phyloP scores from a whole-genome alignment of 257 asterid species.

The Ilex asprella region DNA sequence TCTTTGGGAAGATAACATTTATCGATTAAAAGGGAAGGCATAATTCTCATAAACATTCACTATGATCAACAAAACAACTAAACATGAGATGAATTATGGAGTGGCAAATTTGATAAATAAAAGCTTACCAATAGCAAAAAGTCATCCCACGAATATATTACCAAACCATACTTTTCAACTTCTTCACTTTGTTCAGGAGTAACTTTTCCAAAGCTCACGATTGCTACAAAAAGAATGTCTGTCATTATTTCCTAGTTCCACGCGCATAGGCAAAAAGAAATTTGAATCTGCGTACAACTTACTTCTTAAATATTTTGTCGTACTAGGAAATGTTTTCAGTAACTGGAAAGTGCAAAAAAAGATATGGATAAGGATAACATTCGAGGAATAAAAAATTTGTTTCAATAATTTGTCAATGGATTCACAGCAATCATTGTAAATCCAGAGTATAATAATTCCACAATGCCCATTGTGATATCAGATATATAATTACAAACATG shows the following conservation, averaged over 20 bases:
- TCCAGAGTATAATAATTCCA: not conserved
- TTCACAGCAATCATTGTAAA: not conserved
- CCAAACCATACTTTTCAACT: conserved; percentile 11
- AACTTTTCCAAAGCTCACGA: conserved; percentile 2
- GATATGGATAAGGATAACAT: conserved; percentile 13
- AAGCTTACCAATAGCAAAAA: conserved; percentile 17
- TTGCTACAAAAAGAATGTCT: not conserved
- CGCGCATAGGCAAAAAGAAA: conserved; percentile 11
- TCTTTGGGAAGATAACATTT: too few species aligned
- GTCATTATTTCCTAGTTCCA: not conserved
- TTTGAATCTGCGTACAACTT: conserved; percentile 25
- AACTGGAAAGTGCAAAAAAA: conserved; percentile 49
- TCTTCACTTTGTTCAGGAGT: not conserved
- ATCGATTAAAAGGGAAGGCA: too few species aligned
- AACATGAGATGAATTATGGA: too few species aligned
- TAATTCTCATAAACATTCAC: too few species aligned
- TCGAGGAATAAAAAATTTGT: too few species aligned
- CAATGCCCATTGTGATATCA: not conserved
- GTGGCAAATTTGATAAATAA: not conserved
- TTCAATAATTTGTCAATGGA: too few species aligned
- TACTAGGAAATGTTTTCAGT: conserved; percentile 66
- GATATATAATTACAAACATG: not conserved
- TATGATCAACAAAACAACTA: too few species aligned
- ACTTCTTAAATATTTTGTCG: conserved; percentile 68
- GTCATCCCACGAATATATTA: conserved; percentile 16